Conservation (phyloP, 352 stramenopile genomes). For the Pythium insidiosum region DNA sequence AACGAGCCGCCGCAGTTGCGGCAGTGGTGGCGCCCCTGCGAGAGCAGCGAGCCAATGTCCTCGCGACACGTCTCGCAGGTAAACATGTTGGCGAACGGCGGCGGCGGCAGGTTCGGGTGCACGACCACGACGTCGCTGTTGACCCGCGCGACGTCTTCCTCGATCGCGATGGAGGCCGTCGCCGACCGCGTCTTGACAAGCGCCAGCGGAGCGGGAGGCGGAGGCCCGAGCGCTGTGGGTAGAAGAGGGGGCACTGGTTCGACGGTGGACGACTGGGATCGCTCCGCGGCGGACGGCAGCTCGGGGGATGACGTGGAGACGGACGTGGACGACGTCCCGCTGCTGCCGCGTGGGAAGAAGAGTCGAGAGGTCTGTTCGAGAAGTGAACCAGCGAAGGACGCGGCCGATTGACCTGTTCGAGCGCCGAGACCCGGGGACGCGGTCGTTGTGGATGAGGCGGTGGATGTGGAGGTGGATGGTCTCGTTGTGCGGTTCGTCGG, state of each 20-base stretch:
- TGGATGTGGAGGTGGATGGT: no score
- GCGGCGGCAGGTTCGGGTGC: slow-evolving; percentile 44
- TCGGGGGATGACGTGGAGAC: neutral
- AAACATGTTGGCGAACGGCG: slow-evolving; percentile 75
- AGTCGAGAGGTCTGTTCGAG: slow-evolving; percentile 13
- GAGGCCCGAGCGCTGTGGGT: no score
- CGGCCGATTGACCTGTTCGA: neutral
- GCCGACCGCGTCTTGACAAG: slow-evolving; percentile 2
- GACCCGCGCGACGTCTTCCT: slow-evolving; percentile 35
- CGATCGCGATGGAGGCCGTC: slow-evolving; percentile 18
- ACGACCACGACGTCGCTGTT: slow-evolving; percentile 35
- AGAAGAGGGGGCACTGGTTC: no score
- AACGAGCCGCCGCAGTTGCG: slow-evolving; percentile 77
- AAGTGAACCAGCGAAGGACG: slow-evolving; percentile 13
- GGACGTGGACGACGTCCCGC: neutral
- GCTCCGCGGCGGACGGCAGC: no score
- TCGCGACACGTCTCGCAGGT: slow-evolving; percentile 61
- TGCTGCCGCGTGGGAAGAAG: slow-evolving; percentile 11
- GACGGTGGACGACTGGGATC: no score
- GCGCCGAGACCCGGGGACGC: neutral
- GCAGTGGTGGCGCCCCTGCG: slow-evolving; percentile 67
- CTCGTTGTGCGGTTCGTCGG: no score
- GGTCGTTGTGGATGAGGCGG: no score
- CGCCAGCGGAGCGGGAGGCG: neutral
- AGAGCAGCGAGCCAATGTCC: slow-evolving; percentile 64